Conservation (phyloP, 2,329 filamentous ascomycete genomes). For the Claviceps pusilla region DNA sequence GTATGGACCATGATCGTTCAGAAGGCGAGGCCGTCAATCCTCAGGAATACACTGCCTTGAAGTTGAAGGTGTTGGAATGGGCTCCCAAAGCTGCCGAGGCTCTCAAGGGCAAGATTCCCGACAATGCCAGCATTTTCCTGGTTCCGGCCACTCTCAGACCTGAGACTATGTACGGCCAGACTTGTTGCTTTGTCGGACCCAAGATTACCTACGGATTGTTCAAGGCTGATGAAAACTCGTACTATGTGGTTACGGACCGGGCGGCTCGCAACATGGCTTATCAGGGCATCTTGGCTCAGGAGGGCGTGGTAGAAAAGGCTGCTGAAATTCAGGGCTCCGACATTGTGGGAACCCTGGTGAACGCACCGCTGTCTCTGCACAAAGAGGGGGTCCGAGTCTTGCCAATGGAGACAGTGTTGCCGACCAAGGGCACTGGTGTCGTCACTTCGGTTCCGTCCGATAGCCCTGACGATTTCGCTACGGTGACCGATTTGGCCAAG, state of each 20-base stretch:
- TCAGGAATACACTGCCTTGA: constrained; percentile 86
- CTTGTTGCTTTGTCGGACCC: constrained; percentile 86
- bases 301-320: constrained; percentile 60
- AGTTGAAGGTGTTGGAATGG: constrained; percentile 86
- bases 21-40: constrained; percentile 43
- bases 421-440: constrained; percentile 89
- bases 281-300: constrained; percentile 69
- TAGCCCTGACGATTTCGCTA: constrained; percentile 86
- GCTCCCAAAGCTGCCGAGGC: constrained; percentile 56
- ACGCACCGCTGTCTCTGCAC: constrained; percentile 79
- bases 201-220: constrained; percentile 82
- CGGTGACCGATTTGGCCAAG: constrained; percentile 73
- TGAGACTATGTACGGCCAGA: constrained; percentile 98
- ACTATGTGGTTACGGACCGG: constrained; percentile 70
- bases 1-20: constrained; percentile 33
- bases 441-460: constrained; percentile 93
- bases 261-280: constrained; percentile 93
- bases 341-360: constrained; percentile 73
- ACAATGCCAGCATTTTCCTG: constrained; percentile 68
- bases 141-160: constrained; percentile 83
- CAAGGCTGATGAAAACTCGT: constrained; percentile 62
- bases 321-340: constrained; percentile 63
- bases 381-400: constrained; percentile 72
- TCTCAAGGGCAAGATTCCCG: constrained; percentile 64
- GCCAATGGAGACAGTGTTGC: constrained; percentile 87